phyloP scores from a whole-genome alignment of 106 monocot genomes.

The Allium cepa region DNA sequence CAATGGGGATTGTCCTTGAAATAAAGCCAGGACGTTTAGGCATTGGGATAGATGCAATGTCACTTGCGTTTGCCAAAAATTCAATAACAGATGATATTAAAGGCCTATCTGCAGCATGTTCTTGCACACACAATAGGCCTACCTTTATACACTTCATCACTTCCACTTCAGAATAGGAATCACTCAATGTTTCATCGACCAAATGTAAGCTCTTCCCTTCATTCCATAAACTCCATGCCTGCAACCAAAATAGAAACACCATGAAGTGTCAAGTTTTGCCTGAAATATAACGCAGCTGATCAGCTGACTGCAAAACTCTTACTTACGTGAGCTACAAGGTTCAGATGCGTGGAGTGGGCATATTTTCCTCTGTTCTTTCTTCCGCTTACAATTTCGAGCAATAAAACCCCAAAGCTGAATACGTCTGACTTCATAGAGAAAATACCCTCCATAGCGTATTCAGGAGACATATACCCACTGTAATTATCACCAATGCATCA shows the following conservation, averaged over 20 bases:
- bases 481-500: neutral
- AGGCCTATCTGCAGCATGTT: conserved; percentile 11
- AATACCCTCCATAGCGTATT: conserved; percentile 10
- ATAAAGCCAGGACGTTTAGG: conserved; percentile 10
- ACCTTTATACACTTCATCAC: conserved; percentile 7
- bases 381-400: conserved; percentile 9
- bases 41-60: neutral
- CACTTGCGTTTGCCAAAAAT: conserved; percentile 1
- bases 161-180: neutral
- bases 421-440: conserved; percentile 9
- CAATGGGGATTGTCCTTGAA: neutral
- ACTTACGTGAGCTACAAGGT: conserved; percentile 9
- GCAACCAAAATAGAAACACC: neutral
- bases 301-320: neutral
- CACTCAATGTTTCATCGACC: conserved; percentile 3
- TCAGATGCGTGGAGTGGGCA: neutral
- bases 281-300: neutral
- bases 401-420: conserved; percentile 7
- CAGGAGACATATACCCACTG: conserved; percentile 28
- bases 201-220: conserved; percentile 10
- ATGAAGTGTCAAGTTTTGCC: neutral
- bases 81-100: conserved; percentile 20
- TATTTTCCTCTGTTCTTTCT: conserved; percentile 8
- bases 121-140: conserved; percentile 12
- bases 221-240: conserved; percentile 20